Evolutionary conservation across 306 rosid genomes (phyloP), one percentile per base, ranked within the genome.

Genomic region (Psophocarpus tetragonolobus): DNA sequence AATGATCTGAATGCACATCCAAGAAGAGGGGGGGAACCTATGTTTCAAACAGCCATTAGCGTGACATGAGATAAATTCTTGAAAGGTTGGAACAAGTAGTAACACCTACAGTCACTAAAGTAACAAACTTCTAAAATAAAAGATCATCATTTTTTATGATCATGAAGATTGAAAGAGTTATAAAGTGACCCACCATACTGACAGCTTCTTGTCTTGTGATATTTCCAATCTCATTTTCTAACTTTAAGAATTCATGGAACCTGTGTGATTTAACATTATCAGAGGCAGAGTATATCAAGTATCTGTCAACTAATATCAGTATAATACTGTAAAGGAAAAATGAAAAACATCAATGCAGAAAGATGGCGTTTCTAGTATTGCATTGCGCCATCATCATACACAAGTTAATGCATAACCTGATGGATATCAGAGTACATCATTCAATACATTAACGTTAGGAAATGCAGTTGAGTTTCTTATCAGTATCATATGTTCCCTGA

Each of bases 191-290:
- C 86, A 96, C 99, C 99, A 96, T 96, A 92, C 99, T 96, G 80
- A 96, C 99, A 78, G 99, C 98, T 91, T 96, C 99, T 81, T 96
- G 99, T 83, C 98, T 90, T 75, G 99, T 96, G 71, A 96, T 96
- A 86, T 93, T 96, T 84, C 99, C 98, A 53, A 96, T 90, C 87
- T 96, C 99, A 85, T 96, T 96, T 90, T 91, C 98, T 69, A 96
- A 93, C 91, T 96, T 96, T 73, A 96, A 83, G 88, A 96, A 96
- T 80, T 91, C 97, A 38, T 96, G 98, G 82, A 96, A 96, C 91
- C 99, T 96, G 94, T 54, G 35, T 81, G 66, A 80, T 74, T 70
- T 21, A 53, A 74, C 68, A 38, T 44, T 68, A 63, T 61, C 53
- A 78, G 57, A 62, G 56, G 72, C 76, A 14, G 13, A 76, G 67